Base-by-base conservation (phyloP, 208 protist species). In the Angomonas deanei region DNA sequence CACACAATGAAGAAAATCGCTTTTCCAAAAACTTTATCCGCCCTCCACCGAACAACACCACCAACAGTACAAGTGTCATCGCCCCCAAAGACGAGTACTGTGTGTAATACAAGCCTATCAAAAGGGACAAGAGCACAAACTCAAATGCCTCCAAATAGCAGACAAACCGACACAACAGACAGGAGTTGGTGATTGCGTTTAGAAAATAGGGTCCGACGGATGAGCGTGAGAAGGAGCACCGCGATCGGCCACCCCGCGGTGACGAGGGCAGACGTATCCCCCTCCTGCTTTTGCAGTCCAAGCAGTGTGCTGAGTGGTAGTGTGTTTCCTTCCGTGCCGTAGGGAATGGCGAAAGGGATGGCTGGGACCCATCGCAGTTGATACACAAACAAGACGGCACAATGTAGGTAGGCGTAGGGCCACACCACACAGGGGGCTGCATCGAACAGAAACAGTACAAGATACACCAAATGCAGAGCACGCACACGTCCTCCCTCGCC, bases 351-450 rank as follows among this genome's bases (percentile, higher is more conserved):
- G 23, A 38, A 28, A n/a, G 46, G 36, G 49, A 70, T 49, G 30
- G 48, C 28, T 0, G 65, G 65, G 1, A 70, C 50, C 56, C 56
- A 70, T 8, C 46, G 56, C 30, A 59, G 26, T 36, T 58, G 57
- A 32, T 63, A 70, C 5, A 11, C 49, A 28, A 27, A 50, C 24
- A 64, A n/a, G 17, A 28, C 65, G 13, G 55, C 30, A 10, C 46
- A 19, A 56, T 70, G 47, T 1, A 36, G 24, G 19, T 59, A 6
- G 46, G 38, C 56, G 65, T 64, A 70, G 11, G 49, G 47, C 23
- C 47, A 53, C 26, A 30, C 17, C 4, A 36, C 1, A 6, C 50
- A 23, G 3, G 62, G 50, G 15, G 62, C 13, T 34, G 46, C 33
- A 38, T 67, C 52, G 13, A 59, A 28, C 23, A 53, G 47, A 3